Evolutionary conservation across 192 early-diverging fungal genomes (phyloP).

Genomic region (Coemansia pectinata): DNA sequence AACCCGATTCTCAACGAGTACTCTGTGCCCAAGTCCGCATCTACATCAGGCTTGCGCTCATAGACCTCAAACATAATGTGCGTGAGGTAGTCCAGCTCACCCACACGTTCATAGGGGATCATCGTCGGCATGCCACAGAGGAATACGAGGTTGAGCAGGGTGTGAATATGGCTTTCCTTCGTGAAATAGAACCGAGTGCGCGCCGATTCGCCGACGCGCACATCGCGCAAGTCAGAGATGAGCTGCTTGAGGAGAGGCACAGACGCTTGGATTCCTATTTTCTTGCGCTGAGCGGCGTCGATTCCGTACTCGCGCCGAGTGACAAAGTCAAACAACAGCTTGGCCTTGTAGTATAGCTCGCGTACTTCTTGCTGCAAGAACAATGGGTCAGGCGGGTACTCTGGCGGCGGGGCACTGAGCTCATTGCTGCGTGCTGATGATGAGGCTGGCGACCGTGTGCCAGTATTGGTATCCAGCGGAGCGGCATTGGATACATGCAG

Average conservation of each 20-base stretch:
- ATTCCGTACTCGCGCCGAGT: conserved; percentile 94
- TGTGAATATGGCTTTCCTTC: conserved; percentile 93
- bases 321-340: conserved; percentile 90
- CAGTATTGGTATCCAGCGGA: neutral
- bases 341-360: conserved; percentile 78
- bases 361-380: conserved; percentile 58
- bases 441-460: conserved; percentile 3
- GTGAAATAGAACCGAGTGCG: conserved; percentile 89
- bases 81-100: conserved; percentile 94
- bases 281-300: conserved; percentile 73
- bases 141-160: conserved; percentile 88
- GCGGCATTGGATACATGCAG: neutral
- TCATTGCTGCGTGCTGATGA: conserved; percentile 4
- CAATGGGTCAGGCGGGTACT: conserved; percentile 51
- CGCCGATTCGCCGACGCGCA: conserved; percentile 13
- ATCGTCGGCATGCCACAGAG: conserved; percentile 80
- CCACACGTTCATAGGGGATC: conserved; percentile 62
- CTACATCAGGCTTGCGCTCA: conserved; percentile 67
- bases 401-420: conserved; percentile 13
- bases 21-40: conserved; percentile 60
- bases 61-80: conserved; percentile 98
- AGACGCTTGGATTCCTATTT: conserved; percentile 82
- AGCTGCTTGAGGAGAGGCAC: conserved; percentile 78
- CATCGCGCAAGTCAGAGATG: conserved; percentile 64
- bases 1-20: conserved; percentile 89